Evolutionary conservation across 202 grass and related monocot species (phyloP).

Genomic region (Panicum hallii): DNA sequence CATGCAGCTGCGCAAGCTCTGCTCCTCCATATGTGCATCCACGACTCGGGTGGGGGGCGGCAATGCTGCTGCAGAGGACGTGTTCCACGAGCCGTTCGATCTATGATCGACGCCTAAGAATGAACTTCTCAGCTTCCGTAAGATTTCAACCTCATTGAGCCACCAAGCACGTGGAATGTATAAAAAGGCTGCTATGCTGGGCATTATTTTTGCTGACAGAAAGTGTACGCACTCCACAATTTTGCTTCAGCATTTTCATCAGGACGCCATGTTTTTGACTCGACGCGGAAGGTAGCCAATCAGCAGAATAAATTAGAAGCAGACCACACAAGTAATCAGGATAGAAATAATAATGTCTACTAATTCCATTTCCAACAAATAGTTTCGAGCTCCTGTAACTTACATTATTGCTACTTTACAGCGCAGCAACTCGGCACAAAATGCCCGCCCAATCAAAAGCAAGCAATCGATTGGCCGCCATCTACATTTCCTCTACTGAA

Average conservation of each 20-base stretch:
- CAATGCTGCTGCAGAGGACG: too few species aligned
- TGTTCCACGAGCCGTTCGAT: neutral
- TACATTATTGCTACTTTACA: slow-evolving; percentile 1
- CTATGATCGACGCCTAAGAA: neutral
- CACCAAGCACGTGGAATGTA: too few species aligned
- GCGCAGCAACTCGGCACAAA: slow-evolving; percentile 9
- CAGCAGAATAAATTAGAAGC: too few species aligned
- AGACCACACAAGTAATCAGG: neutral
- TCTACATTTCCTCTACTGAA: slow-evolving; percentile 2
- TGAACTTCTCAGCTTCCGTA: neutral
- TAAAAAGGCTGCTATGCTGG: neutral
- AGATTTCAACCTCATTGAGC: neutral
- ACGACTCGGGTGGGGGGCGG: too few species aligned
- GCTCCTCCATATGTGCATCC: neutral
- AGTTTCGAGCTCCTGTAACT: neutral
- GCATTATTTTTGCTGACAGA: neutral
- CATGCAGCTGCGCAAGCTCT: neutral
- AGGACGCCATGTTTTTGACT: neutral
- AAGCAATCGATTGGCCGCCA: neutral
- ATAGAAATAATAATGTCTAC: neutral
- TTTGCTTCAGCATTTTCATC: too few species aligned
- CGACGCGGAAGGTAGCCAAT: too few species aligned
- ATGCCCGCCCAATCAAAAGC: neutral
- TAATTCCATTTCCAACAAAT: slow-evolving; percentile 12
- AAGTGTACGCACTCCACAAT: neutral